phyloP scores from a whole-genome alignment of 2,329 filamentous ascomycete genomes.

The Aspergillus oerlinghausenensis region DNA sequence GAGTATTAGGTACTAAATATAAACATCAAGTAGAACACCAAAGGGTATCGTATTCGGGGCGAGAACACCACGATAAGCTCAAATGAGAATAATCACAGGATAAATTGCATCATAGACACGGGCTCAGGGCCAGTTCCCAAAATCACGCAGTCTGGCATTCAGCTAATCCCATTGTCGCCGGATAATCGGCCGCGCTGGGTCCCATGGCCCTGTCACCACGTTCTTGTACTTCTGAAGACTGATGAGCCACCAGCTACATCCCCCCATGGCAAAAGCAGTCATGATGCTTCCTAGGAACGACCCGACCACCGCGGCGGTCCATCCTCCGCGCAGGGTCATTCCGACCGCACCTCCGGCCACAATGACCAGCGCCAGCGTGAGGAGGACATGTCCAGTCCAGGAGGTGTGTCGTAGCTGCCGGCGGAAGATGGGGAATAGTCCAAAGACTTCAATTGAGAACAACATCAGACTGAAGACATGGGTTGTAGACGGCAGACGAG shows the following conservation, averaged over 20 bases:
- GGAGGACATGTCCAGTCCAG: conserved; percentile 71
- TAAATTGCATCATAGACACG: neutral
- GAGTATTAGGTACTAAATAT: neutral
- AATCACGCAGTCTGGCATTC: neutral
- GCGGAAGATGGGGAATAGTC: conserved; percentile 95
- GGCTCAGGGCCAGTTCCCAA: neutral
- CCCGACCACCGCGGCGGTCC: conserved; percentile 60
- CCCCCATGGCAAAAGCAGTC: conserved; percentile 76
- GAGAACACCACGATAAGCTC: neutral
- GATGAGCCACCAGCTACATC: conserved; percentile 97
- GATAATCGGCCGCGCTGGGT: conserved; percentile 73
- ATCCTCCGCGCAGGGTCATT: conserved; percentile 53
- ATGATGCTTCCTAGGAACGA: conserved; percentile 71
- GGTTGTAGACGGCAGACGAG: conserved; percentile 79
- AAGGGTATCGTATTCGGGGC: neutral
- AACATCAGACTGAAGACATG: conserved; percentile 93
- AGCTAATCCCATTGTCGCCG: conserved; percentile 39
- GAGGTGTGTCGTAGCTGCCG: conserved; percentile 77
- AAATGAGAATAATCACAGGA: conserved; percentile 1
- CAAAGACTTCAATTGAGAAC: conserved; percentile 96
- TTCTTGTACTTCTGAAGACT: conserved; percentile 98
- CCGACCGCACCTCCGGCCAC: conserved; percentile 76
- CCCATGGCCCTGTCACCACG: conserved; percentile 96
- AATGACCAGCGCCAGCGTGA: conserved; percentile 72
- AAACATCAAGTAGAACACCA: neutral